Percentiles rank a stretch among this genome's conserved stretches.
Evolutionary conservation across 2,329 filamentous ascomycete species (phyloP).

Genomic region (Penicillium brevicompactum): DNA sequence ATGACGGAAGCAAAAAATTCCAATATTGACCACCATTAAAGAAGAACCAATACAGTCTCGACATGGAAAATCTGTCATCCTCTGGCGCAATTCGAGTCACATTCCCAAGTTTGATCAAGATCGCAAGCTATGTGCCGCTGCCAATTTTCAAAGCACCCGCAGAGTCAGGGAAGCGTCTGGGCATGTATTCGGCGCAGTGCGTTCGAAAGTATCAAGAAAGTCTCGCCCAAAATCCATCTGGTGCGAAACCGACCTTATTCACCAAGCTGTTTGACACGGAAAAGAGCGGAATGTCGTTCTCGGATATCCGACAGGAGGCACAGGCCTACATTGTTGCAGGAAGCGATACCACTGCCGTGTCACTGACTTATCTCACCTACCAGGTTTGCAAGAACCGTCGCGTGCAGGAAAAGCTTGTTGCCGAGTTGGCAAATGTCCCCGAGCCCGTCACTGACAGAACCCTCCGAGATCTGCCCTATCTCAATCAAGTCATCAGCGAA

Average conservation of each 20-base stretch:
- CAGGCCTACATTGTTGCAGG: conserved; percentile 53
- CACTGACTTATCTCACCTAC: conserved; percentile 48
- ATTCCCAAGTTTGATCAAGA: conserved; percentile 25
- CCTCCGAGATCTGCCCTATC: conserved; percentile 46
- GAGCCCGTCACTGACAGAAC: conserved; percentile 32
- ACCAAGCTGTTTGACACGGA: conserved; percentile 29
- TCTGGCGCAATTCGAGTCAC: conserved; percentile 24
- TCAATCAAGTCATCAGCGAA: conserved; percentile 35
- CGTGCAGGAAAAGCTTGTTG: conserved; percentile 20
- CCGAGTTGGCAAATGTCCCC: conserved; percentile 21
- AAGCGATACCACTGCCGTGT: conserved; percentile 55
- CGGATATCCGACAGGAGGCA: conserved; percentile 46
- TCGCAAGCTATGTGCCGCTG: conserved; percentile 26
- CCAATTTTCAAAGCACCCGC: conserved; percentile 23
- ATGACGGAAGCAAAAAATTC: background rate
- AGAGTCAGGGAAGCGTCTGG: conserved; percentile 21
- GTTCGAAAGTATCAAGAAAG: conserved; percentile 27
- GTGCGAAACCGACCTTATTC: conserved; percentile 29
- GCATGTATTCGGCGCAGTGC: conserved; percentile 26
- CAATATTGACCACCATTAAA: conserved; percentile 15
- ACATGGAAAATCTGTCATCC: conserved; percentile 33
- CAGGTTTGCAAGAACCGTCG: conserved; percentile 21
- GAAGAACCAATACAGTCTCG: conserved; percentile 47
- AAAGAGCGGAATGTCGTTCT: conserved; percentile 27
- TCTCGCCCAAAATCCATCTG: conserved; percentile 14